Percentiles rank a stretch among this genome's conserved stretches.
These are phyloP conservation scores for Chalciporus chontae DNA, from an alignment of 768 basidiomycete genomes.

Conservation along the genomic window DNA sequence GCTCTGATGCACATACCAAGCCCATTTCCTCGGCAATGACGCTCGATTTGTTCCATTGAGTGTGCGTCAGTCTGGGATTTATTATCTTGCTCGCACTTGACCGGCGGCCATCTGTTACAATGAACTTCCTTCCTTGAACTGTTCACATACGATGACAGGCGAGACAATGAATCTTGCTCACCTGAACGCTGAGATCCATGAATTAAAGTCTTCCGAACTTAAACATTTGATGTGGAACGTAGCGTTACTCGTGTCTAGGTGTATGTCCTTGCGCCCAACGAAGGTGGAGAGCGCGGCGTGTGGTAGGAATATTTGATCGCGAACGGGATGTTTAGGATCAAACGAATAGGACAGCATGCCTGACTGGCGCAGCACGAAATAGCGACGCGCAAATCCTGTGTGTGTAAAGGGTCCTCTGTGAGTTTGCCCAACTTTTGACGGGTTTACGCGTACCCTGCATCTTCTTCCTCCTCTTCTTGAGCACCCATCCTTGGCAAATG, in stretches of 20 bases:
- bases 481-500: constrained; percentile 70
- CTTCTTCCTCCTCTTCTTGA: constrained; percentile 85
- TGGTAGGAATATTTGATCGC: constrained; percentile 64
- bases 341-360: constrained; percentile 76
- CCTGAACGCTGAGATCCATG: constrained; percentile 77
- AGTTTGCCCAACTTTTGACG: neutral
- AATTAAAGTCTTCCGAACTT: constrained; percentile 63
- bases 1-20: constrained; percentile 39
- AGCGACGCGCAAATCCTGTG: constrained; percentile 79
- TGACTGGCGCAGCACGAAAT: constrained; percentile 66
- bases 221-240: constrained; percentile 84
- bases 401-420: neutral
- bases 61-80: constrained; percentile 41
- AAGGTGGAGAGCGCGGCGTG: constrained; percentile 77
- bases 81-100: constrained; percentile 35
- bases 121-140: constrained; percentile 51
- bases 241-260: constrained; percentile 69
- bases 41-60: constrained; percentile 46
- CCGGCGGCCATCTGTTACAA: constrained; percentile 37
- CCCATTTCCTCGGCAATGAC: constrained; percentile 65
- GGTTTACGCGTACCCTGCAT: constrained; percentile 63
- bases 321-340: constrained; percentile 63
- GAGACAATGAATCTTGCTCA: constrained; percentile 26
- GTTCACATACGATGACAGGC: constrained; percentile 17
- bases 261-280: constrained; percentile 73